Evolutionary conservation across 768 basidiomycete species (phyloP), one percentile per base, ranked within the genome.

Genomic region (Hygrophorus russula): DNA sequence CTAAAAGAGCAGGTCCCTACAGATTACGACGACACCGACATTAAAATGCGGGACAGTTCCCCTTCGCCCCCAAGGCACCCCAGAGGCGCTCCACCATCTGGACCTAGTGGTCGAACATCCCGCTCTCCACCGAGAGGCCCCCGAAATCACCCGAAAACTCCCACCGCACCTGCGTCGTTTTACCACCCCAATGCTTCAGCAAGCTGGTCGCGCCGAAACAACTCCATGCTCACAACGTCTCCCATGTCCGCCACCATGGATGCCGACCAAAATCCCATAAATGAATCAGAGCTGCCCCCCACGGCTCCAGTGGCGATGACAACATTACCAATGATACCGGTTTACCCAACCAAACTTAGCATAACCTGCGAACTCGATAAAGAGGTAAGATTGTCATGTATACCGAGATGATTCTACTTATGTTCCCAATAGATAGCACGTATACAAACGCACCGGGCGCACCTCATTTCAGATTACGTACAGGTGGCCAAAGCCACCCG

Each of bases 111-210:
- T 12, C 41, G 12, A n/a, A 10, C 39, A 31, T 51, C 57, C 29
- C 63, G 61, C 24, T 66, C 66, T 3, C 69, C 68, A 9, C 67
- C 69, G 14, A 59, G 64, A 44, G 68, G 64, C 1, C 69, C 68
- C 34, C 65, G 50, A 6, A 43, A 38, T 39, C 30, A 45, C 31
- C 14, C 24, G 2, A 36, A 43, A 39, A 13, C 33, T 6, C 19
- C 44, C 5, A 33, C 34, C 17, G 17, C 44, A 2, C 30, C 31
- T 14, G 40, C 31, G 36, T 10, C n/a, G 13, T 28, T 31, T 31
- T 30, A 33, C 29, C 10, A 17, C 2, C 24, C 19, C 27, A 10
- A 31, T 15, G 15, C 39, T 5, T 30, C 44, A 17, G 13, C 28
- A 20, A 39, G 18, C 19, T 19, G 27, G 43, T 8, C 24, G 27